Evolutionary conservation across 306 rosid genomes (phyloP).

Genomic region (Cicer yamashitae): DNA sequence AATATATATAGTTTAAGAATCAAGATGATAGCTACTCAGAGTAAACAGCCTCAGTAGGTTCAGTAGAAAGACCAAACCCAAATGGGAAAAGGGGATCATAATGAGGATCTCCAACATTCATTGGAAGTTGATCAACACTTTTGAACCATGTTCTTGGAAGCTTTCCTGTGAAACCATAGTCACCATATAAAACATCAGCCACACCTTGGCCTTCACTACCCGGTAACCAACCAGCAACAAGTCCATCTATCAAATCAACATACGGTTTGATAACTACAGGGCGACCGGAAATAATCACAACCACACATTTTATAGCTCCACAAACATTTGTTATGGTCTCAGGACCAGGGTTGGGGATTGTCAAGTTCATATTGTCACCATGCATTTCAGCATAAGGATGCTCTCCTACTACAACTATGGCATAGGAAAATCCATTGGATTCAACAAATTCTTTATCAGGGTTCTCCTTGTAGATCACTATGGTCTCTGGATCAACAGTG

Average conservation of each 20-base stretch:
- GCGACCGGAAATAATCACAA: slow-evolving; percentile 57
- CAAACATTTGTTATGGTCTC: slow-evolving; percentile 53
- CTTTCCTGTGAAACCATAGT: slow-evolving; percentile 59
- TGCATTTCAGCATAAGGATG: slow-evolving; percentile 56
- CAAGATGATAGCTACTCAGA: slow-evolving; percentile 22
- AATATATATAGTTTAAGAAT: neutral
- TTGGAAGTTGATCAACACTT: slow-evolving; percentile 58
- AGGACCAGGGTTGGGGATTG: slow-evolving; percentile 49
- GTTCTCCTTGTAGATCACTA: slow-evolving; percentile 53
- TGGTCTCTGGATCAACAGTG: slow-evolving; percentile 50
- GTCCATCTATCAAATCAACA: slow-evolving; percentile 46
- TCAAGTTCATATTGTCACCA: slow-evolving; percentile 56
- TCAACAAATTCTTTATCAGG: slow-evolving; percentile 51
- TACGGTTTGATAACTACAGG: slow-evolving; percentile 58
- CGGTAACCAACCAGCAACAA: slow-evolving; percentile 62
- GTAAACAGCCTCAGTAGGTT: slow-evolving; percentile 42
- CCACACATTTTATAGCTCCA: slow-evolving; percentile 55
- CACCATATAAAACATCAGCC: slow-evolving; percentile 58
- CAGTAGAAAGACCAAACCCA: slow-evolving; percentile 59
- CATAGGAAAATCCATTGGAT: slow-evolving; percentile 54
- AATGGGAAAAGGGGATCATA: slow-evolving; percentile 62
- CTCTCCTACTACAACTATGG: slow-evolving; percentile 59
- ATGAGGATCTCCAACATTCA: slow-evolving; percentile 59
- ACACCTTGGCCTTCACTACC: slow-evolving; percentile 66
- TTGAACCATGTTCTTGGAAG: slow-evolving; percentile 64